Evolutionary conservation across 1,139 yeast genomes (phyloP), one percentile per base, ranked within the genome.

Genomic region (Sugiyamaella japonica): DNA sequence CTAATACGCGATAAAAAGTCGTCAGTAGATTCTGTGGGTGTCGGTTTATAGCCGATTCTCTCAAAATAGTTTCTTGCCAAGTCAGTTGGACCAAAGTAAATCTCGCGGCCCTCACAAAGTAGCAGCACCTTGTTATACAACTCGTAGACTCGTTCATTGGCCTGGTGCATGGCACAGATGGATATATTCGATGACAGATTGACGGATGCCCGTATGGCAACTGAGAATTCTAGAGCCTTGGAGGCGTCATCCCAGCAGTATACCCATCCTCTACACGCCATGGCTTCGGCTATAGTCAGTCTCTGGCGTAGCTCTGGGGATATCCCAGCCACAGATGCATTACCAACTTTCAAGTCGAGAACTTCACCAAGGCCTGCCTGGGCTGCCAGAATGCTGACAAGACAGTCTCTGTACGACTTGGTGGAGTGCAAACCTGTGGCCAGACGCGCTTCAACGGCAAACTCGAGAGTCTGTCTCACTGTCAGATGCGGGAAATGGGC

Each of bases 201-300:
- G n/a, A 88, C 82, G 15, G 82, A 75, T 1, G 83, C 76, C 66
- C 85, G 79, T 44, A 83, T 75, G 52, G 85, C 84, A 64, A 76
- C 79, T 38, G 86, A 79, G 65, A 78, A 84, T 63, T 83, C 87
- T 58, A 84, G 73, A 66, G 88, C 89, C 70, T 86, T 77, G 15
- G 89, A 83, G 9, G 87, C 84, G 64, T 84, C 83, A 72, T 84
- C 89, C 86, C 87, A 84, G 65, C 84, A 80, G 63, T 82, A 82
- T 46, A 84, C 70, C 13, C 80, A 72, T 29, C 81, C 85, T 52
- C 79, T 73, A 68, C 80, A 76, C 13, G 84, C 81, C 63, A 80
- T 71, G 7, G 85, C 85, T 51, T 82, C 86, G 25, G 82, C 84
- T 57, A 81, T 73, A 2, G 84, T 78, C 32, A 81, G 84, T 68